A percentile compares a stretch with the other conserved stretches of the same genome.
phyloP scores from a whole-genome alignment of 1,284 basidiomycete genomes.

The Leccinum laetum region DNA sequence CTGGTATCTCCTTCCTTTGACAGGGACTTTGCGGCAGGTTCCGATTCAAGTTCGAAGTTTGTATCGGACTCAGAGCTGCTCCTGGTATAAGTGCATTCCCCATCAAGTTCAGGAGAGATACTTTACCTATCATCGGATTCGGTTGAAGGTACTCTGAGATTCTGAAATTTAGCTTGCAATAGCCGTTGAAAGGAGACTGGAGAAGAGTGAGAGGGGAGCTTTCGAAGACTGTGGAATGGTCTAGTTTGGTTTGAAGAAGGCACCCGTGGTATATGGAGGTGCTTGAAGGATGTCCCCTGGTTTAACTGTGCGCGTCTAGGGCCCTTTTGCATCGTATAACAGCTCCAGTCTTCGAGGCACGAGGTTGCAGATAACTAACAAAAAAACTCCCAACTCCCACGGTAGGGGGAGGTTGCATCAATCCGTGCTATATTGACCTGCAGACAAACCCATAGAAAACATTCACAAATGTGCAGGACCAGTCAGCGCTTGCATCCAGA shows the following conservation, averaged over 20 bases:
- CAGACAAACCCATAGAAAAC: too few species aligned
- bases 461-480: too few species aligned
- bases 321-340: background rate
- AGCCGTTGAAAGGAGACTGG: background rate
- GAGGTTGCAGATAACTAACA: too few species aligned
- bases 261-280: background rate
- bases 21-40: background rate
- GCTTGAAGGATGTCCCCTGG: background rate
- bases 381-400: too few species aligned
- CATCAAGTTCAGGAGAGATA: background rate
- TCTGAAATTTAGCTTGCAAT: background rate
- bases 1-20: background rate
- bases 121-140: background rate
- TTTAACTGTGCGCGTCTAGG: background rate
- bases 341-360: background rate
- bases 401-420: too few species aligned
- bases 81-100: background rate
- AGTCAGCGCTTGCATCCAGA: too few species aligned
- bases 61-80: background rate
- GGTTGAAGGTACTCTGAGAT: background rate
- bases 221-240: background rate
- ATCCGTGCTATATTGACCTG: too few species aligned
- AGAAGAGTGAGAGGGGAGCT: background rate
- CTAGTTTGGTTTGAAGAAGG: background rate
- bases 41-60: background rate